Evolutionary conservation across 169 alveolate genomes (phyloP), one percentile per base, ranked within the genome.

Genomic region (Plasmodium reichenowi): DNA sequence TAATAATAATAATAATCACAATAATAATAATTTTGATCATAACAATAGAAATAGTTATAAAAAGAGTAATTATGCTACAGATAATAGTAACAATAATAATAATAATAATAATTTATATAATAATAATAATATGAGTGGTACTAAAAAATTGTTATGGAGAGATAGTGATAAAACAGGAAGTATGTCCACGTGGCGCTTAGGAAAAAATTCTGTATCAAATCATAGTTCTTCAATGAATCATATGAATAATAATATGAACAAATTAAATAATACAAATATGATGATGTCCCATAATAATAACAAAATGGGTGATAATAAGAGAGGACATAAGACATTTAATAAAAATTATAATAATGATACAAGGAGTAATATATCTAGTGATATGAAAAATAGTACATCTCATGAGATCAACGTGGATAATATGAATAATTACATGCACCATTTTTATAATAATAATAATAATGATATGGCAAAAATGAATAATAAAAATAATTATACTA

Each of bases 81-180:
- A 60, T 13, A 13, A n/a, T 17, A 20, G 12, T 60, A 20, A 20
- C 12, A 20, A n/a, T 20, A 38, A 38, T 38, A 38, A 4, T 9
- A 60, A 20, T 60, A 26, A 9, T 9, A 60, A 60, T 20, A 26
- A 17, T 20, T 9, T 13, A 17, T 6, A 26, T 60, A 60, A 60
- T 26, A 60, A 60, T 26, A 24, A 9, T 9, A n/a, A 12, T 38
- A 4, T 12, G n/a, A 26, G 38, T 50, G 54, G 54, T 71, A 71
- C 48, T 22, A 71, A 71, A 71, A 71, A 48, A 50, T 47, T 71
- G 7, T 22, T 71, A 17, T 71, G 80, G 80, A 17, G 80, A 2
- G 64, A 71, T 10, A 22, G 38, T 22, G 64, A 71, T 22, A 71
- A 52, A 9, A 22, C 10, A 13, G 47, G 47, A 5, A 56, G 60